Evolutionary conservation across 192 early-diverging fungal genomes (phyloP).

Genomic region (Spinellus fusiger): DNA sequence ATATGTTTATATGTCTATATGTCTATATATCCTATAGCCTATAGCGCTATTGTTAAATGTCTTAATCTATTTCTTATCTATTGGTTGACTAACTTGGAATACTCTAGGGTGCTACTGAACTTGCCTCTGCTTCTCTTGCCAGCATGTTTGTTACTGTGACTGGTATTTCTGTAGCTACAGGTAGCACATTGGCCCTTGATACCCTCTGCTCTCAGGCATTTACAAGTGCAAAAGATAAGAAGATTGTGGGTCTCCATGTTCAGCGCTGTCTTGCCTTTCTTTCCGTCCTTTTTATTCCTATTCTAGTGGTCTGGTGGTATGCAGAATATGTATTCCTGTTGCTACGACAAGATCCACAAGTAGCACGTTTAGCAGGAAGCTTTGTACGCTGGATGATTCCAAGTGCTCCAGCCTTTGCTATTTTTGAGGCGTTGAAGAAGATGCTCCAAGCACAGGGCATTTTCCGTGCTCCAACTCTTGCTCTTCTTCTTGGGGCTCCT

Average conservation of each 20-base stretch:
- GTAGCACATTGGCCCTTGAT: constrained; percentile 64
- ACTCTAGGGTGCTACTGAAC: constrained; percentile 41
- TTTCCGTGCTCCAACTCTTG: constrained; percentile 55
- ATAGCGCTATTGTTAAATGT: not conserved
- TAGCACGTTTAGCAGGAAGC: constrained; percentile 56
- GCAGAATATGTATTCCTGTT: constrained; percentile 67
- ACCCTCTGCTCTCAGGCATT: constrained; percentile 72
- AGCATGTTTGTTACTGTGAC: constrained; percentile 68
- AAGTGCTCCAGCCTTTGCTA: constrained; percentile 65
- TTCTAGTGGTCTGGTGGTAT: constrained; percentile 59
- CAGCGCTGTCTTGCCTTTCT: constrained; percentile 81
- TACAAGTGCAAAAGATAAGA: constrained; percentile 54
- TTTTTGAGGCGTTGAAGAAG: constrained; percentile 80
- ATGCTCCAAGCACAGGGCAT: constrained; percentile 86
- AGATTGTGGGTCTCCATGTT: constrained; percentile 62
- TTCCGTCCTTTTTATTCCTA: constrained; percentile 55
- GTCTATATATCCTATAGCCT: not conserved
- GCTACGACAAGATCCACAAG: constrained; percentile 64
- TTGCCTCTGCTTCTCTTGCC: constrained; percentile 63
- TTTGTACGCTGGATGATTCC: constrained; percentile 65
- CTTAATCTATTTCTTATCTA: not conserved
- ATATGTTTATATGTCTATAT: not conserved
- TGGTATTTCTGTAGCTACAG: constrained; percentile 59
- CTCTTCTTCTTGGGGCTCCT: constrained; percentile 55
- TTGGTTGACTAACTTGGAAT: not conserved